phyloP scores from a whole-genome alignment of 495 filamentous ascomycete species.

The Parathielavia appendiculata region DNA sequence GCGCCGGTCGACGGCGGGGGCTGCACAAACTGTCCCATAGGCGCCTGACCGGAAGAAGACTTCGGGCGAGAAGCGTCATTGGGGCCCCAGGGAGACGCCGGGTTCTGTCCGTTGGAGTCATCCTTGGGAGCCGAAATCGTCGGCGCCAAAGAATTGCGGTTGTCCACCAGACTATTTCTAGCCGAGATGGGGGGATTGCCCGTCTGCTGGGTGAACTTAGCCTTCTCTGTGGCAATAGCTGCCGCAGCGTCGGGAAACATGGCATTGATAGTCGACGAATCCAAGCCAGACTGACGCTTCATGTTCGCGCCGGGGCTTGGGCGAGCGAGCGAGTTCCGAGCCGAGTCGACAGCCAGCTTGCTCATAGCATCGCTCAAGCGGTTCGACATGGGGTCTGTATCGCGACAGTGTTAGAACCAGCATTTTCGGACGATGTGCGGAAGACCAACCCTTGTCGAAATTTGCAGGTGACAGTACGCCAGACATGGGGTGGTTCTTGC shows the following conservation, averaged over 20 bases:
- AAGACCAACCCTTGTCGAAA: conserved; percentile 87
- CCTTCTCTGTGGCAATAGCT: conserved; percentile 95
- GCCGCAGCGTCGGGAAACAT: conserved; percentile 99
- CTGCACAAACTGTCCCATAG: conserved; percentile 97
- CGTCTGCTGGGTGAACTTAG: conserved; percentile 90
- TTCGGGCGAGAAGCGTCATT: conserved; percentile 69
- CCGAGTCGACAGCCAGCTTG: conserved; percentile 79
- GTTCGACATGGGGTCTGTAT: conserved; percentile 90
- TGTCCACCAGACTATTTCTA: conserved; percentile 84
- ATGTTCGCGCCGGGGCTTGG: conserved; percentile 61
- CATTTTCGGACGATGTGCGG: background rate
- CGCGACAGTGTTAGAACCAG: conserved; percentile 7
- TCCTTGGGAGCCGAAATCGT: conserved; percentile 63
- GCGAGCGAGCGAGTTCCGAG: conserved; percentile 80
- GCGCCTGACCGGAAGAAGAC: conserved; percentile 79
- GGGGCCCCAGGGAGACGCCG: conserved; percentile 73
- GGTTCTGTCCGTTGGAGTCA: conserved; percentile 51
- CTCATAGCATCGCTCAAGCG: conserved; percentile 96
- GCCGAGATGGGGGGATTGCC: conserved; percentile 86
- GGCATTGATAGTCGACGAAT: conserved; percentile 89
- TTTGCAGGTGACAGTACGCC: conserved; percentile 92
- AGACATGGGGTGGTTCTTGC: conserved; percentile 95
- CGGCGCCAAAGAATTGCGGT: conserved; percentile 75
- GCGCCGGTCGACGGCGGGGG: conserved; percentile 72
- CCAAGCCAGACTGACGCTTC: conserved; percentile 88